Evolutionary conservation across 139 green algal genomes (phyloP), one percentile per base, ranked within the genome.

Genomic region (Chlorella sorokiniana): DNA sequence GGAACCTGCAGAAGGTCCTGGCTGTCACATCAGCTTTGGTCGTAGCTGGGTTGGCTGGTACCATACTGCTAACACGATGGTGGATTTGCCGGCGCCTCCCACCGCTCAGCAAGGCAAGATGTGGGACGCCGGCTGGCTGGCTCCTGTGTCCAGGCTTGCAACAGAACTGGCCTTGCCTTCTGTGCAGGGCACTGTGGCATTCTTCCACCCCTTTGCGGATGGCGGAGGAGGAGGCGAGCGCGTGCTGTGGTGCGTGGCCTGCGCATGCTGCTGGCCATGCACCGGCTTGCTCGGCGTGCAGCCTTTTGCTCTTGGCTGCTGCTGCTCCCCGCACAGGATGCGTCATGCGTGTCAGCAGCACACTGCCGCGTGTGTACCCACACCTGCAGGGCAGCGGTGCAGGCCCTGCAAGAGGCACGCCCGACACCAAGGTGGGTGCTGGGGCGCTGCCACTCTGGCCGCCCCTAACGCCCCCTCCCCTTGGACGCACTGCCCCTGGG

Each of bases 161-260:
- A 3, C 8, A 4, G 10, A 29, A 56, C 14, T 56, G 48, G 48
- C 48, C 16, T 11, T 56, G 48, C 16, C 14, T 56, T n/a, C 51
- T 63, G 14, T 71, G 51, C 88, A 97, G 93, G 90, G 89, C n/a
- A 84, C 78, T 9, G 78, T 98, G 20, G 96, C 83, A 0, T 99
- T 99, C 85, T 99, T 98, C 85, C 96, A 99, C 52, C 96, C 96
- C 2, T 93, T 93, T 91, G 93, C 95, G 0, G 89, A 97, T 76
- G 93, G 94, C 23, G 96, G 96, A 11, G 96, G 96, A 38, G 96
- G 96, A 33, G 96, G 96, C 1, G 96, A 99, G 82, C 89, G 96
- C 5, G 96, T 99, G 48, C 89, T 99, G 14, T 99, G 96, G 96
- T 97, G 76, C 41, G 90, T 4, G 4, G 44, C 31, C 23, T 38